phyloP scores from a whole-genome alignment of 352 stramenopile genomes.

The Globisporangium polare region DNA sequence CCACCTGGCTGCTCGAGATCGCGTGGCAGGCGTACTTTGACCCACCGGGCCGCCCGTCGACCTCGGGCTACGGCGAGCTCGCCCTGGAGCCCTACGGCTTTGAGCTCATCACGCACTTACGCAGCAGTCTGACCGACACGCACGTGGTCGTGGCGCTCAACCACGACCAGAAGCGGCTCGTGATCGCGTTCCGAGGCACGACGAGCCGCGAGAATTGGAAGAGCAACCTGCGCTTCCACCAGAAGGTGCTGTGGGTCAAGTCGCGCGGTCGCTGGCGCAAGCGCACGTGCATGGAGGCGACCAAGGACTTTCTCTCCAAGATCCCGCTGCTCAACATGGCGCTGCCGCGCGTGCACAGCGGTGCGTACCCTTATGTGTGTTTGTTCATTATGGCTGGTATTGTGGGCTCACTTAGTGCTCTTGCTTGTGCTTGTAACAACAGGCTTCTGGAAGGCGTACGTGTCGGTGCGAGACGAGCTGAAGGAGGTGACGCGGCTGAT shows the following conservation, averaged over 20 bases:
- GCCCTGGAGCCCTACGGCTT: constrained; percentile 69
- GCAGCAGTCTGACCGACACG: constrained; percentile 71
- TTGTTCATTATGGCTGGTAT: neutral
- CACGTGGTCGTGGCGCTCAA: constrained; percentile 60
- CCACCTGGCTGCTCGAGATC: constrained; percentile 75
- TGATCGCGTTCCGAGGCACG: constrained; percentile 84
- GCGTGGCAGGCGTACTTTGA: constrained; percentile 89
- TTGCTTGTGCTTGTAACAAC: neutral
- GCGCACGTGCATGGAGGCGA: constrained; percentile 55
- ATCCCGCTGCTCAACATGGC: constrained; percentile 83
- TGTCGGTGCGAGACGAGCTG: constrained; percentile 71
- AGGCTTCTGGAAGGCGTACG: constrained; percentile 87
- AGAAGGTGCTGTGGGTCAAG: constrained; percentile 77
- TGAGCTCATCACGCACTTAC: constrained; percentile 80
- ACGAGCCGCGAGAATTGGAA: constrained; percentile 88
- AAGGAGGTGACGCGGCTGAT: constrained; percentile 75
- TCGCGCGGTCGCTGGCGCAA: constrained; percentile 47
- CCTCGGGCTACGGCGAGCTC: constrained; percentile 74
- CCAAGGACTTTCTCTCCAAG: constrained; percentile 62
- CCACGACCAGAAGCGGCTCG: constrained; percentile 57
- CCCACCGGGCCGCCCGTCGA: constrained; percentile 62
- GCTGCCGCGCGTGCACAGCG: constrained; percentile 78
- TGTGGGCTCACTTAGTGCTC: neutral
- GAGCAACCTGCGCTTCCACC: constrained; percentile 81
- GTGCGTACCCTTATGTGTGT: constrained; percentile 25